Evolutionary conservation across 495 filamentous ascomycete genomes (phyloP), one percentile per base, ranked within the genome.

Genomic region (Lentithecium fluviatile): DNA sequence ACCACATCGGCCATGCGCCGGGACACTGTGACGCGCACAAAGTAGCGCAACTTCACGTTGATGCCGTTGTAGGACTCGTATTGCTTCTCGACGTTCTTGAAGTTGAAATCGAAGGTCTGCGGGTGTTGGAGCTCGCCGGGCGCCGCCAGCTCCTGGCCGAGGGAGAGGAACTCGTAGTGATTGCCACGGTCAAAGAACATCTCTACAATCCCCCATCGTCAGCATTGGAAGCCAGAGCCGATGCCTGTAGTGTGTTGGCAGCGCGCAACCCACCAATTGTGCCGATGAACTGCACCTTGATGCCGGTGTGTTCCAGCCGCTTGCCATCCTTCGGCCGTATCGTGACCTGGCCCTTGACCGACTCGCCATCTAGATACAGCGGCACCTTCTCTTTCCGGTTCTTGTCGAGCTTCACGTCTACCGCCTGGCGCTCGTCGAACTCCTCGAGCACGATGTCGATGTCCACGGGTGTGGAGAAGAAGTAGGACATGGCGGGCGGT

Each of bases 51-150:
- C 76, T 93, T 91, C 59, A 97, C 95, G 72, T 99, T 99, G 82
- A 99, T 99, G 69, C 94, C 94, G 76, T 96, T 95, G 81, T 99
- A 99, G 59, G 92, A 96, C 75, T 99, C 94, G 80, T 99, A 99
- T 73, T 95, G 91, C 79, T 99, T 99, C 82, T 99, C 94, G 66
- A 99, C 89, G 74, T 97, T 97, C 76, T 97, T 99, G 83, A 99
- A 99, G 78, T 97, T 96, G 84, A 99, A 99, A 57, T 95, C 90
- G 79, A 96, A 97, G 42, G 91, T 95, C 77, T 97, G 95, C 34
- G 94, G 95, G 76, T 99, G 94, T 66, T 97, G 92, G 53, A 99
- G 85, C 75, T 99, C 94, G 69, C 94, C 95, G 1, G 94, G 94
- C 20, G 91, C 91, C 10, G 94, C 94, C 25, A 99, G 84, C 73